phyloP scores from a whole-genome alignment of 208 protist genomes.

The Entamoeba histolytica region DNA sequence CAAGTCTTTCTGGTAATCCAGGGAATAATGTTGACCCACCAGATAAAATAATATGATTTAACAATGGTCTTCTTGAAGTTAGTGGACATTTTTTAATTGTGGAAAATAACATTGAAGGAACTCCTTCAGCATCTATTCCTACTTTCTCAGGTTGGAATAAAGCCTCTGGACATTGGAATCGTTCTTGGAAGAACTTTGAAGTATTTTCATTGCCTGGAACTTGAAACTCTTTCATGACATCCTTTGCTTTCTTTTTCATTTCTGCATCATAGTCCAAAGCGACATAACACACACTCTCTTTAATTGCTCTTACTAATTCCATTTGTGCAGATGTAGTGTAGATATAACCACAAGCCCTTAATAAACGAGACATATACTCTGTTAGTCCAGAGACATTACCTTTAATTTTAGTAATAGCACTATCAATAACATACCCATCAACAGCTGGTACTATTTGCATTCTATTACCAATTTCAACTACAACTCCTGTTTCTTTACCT shows the following conservation, averaged over 20 bases:
- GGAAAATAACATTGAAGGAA: not conserved
- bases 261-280: constrained; percentile 63
- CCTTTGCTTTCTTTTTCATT: constrained; percentile 47
- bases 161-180: constrained; percentile 67
- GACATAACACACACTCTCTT: constrained; percentile 54
- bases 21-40: constrained; percentile 20
- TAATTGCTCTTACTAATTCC: constrained; percentile 55
- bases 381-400: constrained; percentile 84
- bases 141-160: constrained; percentile 76
- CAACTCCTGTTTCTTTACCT: constrained; percentile 79
- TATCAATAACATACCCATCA: constrained; percentile 65
- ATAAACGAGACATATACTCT: constrained; percentile 64
- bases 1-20: constrained; percentile 14
- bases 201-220: constrained; percentile 69
- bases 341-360: constrained; percentile 60
- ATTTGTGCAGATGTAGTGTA: constrained; percentile 78
- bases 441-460: constrained; percentile 84
- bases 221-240: constrained; percentile 22
- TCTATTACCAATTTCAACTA: constrained; percentile 88
- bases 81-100: not conserved
- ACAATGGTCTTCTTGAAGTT: not conserved
- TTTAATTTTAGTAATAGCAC: constrained; percentile 57
- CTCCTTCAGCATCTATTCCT: constrained; percentile 35
- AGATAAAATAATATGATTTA: constrained; percentile 15
- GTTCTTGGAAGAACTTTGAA: constrained; percentile 57